These are phyloP conservation scores for Drechmeria coniospora DNA, from an alignment of 2,329 filamentous ascomycete genomes.

Conservation along the genomic window DNA sequence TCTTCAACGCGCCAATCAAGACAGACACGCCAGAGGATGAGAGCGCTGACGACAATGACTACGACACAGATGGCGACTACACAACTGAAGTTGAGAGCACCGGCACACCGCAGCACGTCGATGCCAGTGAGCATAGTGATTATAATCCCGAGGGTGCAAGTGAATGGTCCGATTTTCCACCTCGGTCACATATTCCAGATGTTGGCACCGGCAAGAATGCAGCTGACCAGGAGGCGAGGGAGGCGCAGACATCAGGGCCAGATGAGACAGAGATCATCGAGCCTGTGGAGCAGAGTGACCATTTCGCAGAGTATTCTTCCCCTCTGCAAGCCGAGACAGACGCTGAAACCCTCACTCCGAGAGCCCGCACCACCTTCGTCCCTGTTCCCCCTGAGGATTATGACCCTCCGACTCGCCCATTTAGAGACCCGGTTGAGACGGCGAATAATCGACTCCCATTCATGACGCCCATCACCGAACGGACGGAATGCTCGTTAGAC, in stretches of 20 bases:
- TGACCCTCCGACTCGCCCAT: conserved; percentile 62
- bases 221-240: conserved; percentile 14
- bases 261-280: conserved; percentile 14
- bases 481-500: conserved; percentile 77
- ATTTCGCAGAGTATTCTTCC: not conserved
- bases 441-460: conserved; percentile 89
- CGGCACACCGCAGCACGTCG: conserved; percentile 55
- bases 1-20: conserved; percentile 69
- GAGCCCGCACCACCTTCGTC: conserved; percentile 52
- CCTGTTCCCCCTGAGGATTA: conserved; percentile 78
- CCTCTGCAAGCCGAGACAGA: conserved; percentile 19
- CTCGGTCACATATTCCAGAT: conserved; percentile 52
- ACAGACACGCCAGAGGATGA: conserved; percentile 14
- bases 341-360: conserved; percentile 26
- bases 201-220: conserved; percentile 18
- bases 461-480: conserved; percentile 96
- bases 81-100: conserved; percentile 79
- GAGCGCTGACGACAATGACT: conserved; percentile 48
- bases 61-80: conserved; percentile 61
- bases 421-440: conserved; percentile 61
- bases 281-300: conserved; percentile 4
- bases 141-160: conserved; percentile 50
- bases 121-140: conserved; percentile 28
- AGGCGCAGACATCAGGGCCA: conserved; percentile 23
- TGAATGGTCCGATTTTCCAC: conserved; percentile 81